Evolutionary conservation across 805 yeast species (phyloP), one percentile per base, ranked within the genome.

Genomic region (Yamadazyma phyllophila): DNA sequence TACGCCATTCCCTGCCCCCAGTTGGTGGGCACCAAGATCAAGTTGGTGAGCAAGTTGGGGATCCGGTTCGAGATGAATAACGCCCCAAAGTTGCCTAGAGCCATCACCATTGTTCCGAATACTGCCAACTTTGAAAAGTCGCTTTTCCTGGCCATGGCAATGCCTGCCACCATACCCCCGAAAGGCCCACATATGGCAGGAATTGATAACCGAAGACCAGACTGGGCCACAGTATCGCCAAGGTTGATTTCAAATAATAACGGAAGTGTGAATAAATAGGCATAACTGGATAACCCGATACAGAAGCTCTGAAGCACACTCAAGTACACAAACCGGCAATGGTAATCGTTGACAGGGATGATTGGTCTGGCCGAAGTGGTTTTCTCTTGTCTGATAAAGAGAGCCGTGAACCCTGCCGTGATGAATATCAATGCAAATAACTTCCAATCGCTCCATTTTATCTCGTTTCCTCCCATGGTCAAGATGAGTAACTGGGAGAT

Each of bases 101-200:
- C 50, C 69, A 71, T 62, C 5, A 67, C 44, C 9, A 57, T 41
- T 2, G 67, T 61, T 9, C 78, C 77, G 7, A 54, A 36, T 36
- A 56, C 51, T 20, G 68, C 60, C 29, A 73, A 50, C 16, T 47
- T 40, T 6, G 50, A 57, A 26, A 72, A 53, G 20, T 55, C 7
- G 7, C 61, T 53, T 35, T 56, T 56, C 35, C 54, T 60, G 38
- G 68, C 62, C 74, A 71, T 71, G 42, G 61, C 52, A 32, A 60
- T 50, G 0, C 76, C 77, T 1, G 76, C 63, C 7, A 62, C 54
- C 14, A 73, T 45, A 2, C 76, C 68, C 4, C 77, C 77, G 20
- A 71, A 59, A n/a, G 76, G 72, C 1, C 74, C 71, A 32, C 67
- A 65, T 13, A 67, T 42, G 2, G 76, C 65, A 4, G 76, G 77